Percentiles rank a stretch among this genome's conserved stretches.
Conservation (phyloP, 2,329 filamentous ascomycete species). For the Didymella pinodella region DNA sequence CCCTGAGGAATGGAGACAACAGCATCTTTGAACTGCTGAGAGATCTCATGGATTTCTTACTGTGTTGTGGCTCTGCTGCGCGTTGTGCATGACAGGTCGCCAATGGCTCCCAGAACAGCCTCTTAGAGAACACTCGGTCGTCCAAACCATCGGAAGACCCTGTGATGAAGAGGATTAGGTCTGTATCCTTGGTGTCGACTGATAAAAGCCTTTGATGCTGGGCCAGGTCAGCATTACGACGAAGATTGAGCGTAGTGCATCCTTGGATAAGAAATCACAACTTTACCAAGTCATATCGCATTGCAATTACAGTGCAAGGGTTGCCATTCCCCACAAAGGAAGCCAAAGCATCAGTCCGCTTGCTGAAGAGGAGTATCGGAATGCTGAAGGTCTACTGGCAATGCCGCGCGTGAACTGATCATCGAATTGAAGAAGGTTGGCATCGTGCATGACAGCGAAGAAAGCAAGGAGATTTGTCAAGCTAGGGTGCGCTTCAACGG, state of each 20-base stretch:
- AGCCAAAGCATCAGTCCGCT: neutral
- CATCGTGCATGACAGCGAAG: neutral
- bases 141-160: neutral
- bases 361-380: neutral
- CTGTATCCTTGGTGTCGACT: neutral
- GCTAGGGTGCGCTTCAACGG: neutral
- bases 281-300: constrained; percentile 4
- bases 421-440: too few species aligned
- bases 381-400: neutral
- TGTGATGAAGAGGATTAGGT: neutral
- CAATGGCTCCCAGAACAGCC: neutral
- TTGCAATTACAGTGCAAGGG: neutral
- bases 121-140: neutral
- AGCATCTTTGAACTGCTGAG: neutral
- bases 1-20: neutral
- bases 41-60: neutral
- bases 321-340: neutral
- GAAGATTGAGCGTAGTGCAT: constrained; percentile 2
- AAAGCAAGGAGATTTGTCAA: neutral
- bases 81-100: neutral
- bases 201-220: neutral
- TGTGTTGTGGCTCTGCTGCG: neutral
- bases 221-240: constrained; percentile 12
- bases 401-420: neutral
- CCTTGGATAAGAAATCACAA: constrained; percentile 1